Evolutionary conservation across 1,284 basidiomycete species (phyloP).

Genomic region (Takashimella koratensis): DNA sequence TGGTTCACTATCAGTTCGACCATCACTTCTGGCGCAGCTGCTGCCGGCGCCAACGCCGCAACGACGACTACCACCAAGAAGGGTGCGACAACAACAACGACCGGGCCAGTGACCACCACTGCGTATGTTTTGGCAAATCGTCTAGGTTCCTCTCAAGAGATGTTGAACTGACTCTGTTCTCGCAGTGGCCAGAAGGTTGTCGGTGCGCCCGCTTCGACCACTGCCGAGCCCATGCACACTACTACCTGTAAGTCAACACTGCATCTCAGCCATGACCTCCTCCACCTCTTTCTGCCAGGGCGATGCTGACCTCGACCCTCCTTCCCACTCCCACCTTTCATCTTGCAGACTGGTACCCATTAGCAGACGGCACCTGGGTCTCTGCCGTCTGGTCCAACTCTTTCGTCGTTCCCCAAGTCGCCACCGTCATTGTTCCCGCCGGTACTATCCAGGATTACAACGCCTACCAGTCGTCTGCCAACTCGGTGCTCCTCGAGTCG

Average conservation of each 20-base stretch:
- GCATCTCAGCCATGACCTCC: no score
- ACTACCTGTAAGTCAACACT: constrained; percentile 29
- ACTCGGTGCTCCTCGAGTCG: neutral
- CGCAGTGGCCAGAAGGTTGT: constrained; percentile 15
- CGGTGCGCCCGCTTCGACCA: constrained; percentile 10
- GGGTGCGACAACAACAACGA: neutral
- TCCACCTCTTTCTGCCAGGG: neutral
- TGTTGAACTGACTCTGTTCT: neutral
- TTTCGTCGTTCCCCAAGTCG: constrained; percentile 24
- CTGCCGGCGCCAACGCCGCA: neutral
- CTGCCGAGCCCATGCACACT: constrained; percentile 27
- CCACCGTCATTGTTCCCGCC: constrained; percentile 30
- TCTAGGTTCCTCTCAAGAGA: neutral
- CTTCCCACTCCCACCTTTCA: neutral
- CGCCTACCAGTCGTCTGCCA: constrained; percentile 17
- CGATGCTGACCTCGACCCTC: neutral
- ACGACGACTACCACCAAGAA: neutral
- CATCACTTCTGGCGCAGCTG: neutral
- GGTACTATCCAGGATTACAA: constrained; percentile 32
- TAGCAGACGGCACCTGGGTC: constrained; percentile 28
- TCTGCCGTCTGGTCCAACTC: constrained; percentile 32
- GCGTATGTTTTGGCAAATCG: neutral
- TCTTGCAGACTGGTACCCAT: constrained; percentile 28
- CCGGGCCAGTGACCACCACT: neutral
- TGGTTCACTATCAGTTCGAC: neutral